phyloP scores from a whole-genome alignment of 2,329 filamentous ascomycete genomes.

The Talaromyces sp. region DNA sequence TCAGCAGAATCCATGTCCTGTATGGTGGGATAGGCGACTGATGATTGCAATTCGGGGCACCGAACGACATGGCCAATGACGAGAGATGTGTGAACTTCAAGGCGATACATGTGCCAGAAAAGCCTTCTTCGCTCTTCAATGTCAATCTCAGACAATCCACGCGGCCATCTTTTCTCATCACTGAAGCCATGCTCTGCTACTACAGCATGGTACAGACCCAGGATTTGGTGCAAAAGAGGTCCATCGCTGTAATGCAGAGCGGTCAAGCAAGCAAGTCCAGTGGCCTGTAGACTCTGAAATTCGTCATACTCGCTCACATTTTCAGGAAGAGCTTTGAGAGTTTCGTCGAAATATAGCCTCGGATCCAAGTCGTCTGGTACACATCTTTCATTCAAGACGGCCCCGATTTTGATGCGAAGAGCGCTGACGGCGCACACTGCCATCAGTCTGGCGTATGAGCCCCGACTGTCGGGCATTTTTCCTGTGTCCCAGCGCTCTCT shows the following conservation, averaged over 20 bases:
- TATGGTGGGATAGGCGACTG: conserved; percentile 5
- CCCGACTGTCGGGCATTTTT: not conserved
- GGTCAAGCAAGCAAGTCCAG: conserved; percentile 4
- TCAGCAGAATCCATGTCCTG: not conserved
- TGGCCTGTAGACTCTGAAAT: conserved; percentile 10
- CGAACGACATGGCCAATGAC: conserved; percentile 13
- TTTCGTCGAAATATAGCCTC: conserved; percentile 3
- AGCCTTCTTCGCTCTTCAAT: conserved; percentile 7
- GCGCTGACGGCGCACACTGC: conserved; percentile 9
- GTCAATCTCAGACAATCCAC: not conserved
- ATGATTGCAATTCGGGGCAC: conserved; percentile 11
- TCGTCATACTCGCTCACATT: conserved; percentile 2
- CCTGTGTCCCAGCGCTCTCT: not conserved
- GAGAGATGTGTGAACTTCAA: conserved; percentile 10
- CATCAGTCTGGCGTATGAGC: conserved; percentile 10
- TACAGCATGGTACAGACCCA: conserved; percentile 10
- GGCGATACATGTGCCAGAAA: conserved; percentile 12
- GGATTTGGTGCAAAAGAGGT: conserved; percentile 7
- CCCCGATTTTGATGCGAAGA: conserved; percentile 11
- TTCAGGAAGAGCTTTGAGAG: not conserved
- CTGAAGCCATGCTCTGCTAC: conserved; percentile 7
- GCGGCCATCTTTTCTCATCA: conserved; percentile 10
- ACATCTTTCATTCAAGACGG: conserved; percentile 3
- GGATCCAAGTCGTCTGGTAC: conserved; percentile 1
- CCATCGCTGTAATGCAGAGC: conserved; percentile 8